Evolutionary conservation across 2,329 filamentous ascomycete species (phyloP).

Genomic region (Aspergillus puulaauensis): DNA sequence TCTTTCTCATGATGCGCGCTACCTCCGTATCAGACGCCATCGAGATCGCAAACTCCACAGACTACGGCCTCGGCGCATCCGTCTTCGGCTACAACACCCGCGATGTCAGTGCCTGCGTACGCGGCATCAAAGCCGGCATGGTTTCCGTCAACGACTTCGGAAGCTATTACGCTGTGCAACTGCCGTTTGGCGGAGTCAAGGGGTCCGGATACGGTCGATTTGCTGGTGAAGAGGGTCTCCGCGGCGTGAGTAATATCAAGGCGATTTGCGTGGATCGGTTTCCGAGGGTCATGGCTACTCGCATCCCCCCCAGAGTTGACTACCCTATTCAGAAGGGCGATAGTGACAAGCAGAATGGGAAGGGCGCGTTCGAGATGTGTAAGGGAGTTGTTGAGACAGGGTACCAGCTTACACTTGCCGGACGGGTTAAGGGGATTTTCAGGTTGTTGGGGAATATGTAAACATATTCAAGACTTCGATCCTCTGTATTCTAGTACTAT

Average conservation of each 20-base stretch:
- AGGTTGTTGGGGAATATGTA: slow-evolving; percentile 41
- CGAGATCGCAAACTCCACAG: slow-evolving; percentile 75
- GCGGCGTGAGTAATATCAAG: slow-evolving; percentile 84
- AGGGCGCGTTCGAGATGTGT: slow-evolving; percentile 59
- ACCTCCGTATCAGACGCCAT: slow-evolving; percentile 67
- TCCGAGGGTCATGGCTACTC: slow-evolving; percentile 60
- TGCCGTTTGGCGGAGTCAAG: slow-evolving; percentile 89
- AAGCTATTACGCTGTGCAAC: slow-evolving; percentile 85
- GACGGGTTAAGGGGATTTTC: slow-evolving; percentile 37
- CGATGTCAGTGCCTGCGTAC: slow-evolving; percentile 64
- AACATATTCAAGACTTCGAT: background rate
- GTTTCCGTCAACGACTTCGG: slow-evolving; percentile 95
- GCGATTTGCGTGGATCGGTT: slow-evolving; percentile 76
- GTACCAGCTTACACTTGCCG: slow-evolving; percentile 45
- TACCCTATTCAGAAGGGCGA: slow-evolving; percentile 73
- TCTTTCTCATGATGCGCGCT: slow-evolving; percentile 82
- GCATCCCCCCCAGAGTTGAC: slow-evolving; percentile 75
- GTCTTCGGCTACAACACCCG: slow-evolving; percentile 74
- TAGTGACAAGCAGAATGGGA: slow-evolving; percentile 52
- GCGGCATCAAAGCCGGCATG: slow-evolving; percentile 77
- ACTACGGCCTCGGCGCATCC: slow-evolving; percentile 83
- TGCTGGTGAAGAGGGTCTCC: slow-evolving; percentile 82
- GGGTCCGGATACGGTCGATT: slow-evolving; percentile 93
- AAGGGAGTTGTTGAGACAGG: slow-evolving; percentile 48
- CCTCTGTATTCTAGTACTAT: background rate